These are phyloP conservation scores for Suillus clintonianus DNA, from an alignment of 768 basidiomycete species.

Conservation along the genomic window DNA sequence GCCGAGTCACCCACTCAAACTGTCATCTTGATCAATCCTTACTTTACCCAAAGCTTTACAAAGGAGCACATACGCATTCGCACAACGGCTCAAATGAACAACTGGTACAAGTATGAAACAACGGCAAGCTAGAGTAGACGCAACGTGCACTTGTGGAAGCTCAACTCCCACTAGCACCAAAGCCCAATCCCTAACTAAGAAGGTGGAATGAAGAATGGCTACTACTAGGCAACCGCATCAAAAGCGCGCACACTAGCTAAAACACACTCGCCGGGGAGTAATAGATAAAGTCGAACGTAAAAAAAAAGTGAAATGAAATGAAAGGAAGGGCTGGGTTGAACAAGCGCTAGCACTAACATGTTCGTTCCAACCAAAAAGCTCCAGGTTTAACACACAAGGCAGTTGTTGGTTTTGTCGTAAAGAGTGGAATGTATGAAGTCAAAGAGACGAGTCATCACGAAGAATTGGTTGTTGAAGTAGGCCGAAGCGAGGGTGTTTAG, in stretches of 20 bases:
- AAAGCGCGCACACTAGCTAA: background rate
- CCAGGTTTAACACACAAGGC: conserved; percentile 4
- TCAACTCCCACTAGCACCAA: background rate
- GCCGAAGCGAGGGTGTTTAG: conserved; percentile 35
- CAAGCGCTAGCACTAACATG: conserved; percentile 9
- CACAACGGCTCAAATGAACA: background rate
- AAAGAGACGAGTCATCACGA: conserved; percentile 15
- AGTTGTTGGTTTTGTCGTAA: conserved; percentile 4
- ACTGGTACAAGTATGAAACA: conserved; percentile 3
- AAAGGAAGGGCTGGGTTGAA: conserved; percentile 2
- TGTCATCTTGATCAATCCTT: too few species aligned
- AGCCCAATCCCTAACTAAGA: background rate
- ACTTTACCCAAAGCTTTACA: background rate
- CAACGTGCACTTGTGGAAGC: background rate
- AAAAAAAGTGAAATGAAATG: conserved; percentile 4
- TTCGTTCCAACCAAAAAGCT: conserved; percentile 10
- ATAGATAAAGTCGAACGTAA: conserved; percentile 3
- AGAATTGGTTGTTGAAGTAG: conserved; percentile 5
- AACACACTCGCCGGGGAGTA: background rate
- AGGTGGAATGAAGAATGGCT: background rate
- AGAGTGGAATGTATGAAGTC: conserved; percentile 20
- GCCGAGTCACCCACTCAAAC: too few species aligned
- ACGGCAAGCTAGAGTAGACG: background rate
- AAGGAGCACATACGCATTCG: background rate
- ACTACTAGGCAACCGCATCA: background rate